A percentile compares a stretch with the other conserved stretches of the same genome.
Conservation (phyloP, 305 asterid genomes). For the Solanum hybrid region DNA sequence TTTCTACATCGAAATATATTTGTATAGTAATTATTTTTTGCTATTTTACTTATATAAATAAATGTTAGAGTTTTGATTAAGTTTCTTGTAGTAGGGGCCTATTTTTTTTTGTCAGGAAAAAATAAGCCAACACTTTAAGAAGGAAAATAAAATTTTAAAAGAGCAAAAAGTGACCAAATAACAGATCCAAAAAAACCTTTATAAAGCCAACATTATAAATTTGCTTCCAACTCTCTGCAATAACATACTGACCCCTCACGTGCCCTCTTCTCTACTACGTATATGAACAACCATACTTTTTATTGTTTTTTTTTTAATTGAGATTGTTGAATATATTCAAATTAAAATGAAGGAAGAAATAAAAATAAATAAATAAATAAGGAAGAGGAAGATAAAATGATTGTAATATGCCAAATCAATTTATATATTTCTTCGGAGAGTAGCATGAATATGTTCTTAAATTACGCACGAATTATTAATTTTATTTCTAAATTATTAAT, state of each 20-base stretch:
- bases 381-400: background rate
- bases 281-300: background rate
- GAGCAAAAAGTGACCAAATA: background rate
- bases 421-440: background rate
- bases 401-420: background rate
- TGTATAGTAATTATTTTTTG: background rate
- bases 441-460: background rate
- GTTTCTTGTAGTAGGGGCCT: background rate
- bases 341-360: background rate
- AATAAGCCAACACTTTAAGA: background rate
- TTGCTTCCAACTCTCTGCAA: background rate
- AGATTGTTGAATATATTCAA: background rate
- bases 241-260: background rate
- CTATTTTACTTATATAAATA: background rate
- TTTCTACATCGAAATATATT: no score
- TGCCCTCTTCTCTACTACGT: background rate
- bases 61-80: background rate
- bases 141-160: background rate
- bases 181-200: background rate
- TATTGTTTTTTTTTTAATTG: background rate
- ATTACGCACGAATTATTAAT: no score
- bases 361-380: background rate
- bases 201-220: no score
- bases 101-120: background rate
- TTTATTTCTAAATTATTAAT: no score